These are phyloP conservation scores for Chlamydomonas sp. DNA, from an alignment of 139 green algal species.

Conservation along the genomic window DNA sequence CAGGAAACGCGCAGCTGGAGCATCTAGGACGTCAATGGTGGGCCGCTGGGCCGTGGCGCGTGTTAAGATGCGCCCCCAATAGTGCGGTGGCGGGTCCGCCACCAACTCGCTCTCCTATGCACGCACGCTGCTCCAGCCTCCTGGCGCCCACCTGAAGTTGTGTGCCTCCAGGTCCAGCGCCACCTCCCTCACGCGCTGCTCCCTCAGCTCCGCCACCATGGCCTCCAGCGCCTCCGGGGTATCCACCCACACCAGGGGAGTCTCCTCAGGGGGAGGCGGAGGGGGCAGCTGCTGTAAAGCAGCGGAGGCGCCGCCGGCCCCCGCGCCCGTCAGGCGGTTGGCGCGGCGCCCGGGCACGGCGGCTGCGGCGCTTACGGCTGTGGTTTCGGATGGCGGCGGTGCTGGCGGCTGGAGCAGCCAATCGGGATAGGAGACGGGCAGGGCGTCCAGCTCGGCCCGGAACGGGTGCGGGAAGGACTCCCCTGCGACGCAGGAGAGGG, in stretches of 20 bases:
- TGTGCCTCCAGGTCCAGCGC: slow-evolving; percentile 94
- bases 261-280: slow-evolving; percentile 48
- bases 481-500: background rate
- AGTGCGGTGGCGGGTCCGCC: too few species aligned
- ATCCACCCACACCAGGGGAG: slow-evolving; percentile 70
- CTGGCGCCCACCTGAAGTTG: slow-evolving; percentile 63
- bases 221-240: slow-evolving; percentile 47
- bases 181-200: slow-evolving; percentile 55
- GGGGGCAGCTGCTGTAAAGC: background rate
- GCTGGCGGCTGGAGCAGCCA: slow-evolving; percentile 36
- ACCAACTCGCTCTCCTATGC: background rate
- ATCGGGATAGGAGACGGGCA: slow-evolving; percentile 49
- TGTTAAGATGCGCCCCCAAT: too few species aligned
- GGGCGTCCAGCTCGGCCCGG: slow-evolving; percentile 46
- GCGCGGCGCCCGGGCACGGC: background rate
- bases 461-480: slow-evolving; percentile 70
- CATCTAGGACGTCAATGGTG: background rate
- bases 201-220: slow-evolving; percentile 60
- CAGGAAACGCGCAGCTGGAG: background rate
- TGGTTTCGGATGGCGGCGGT: background rate
- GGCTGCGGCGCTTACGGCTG: background rate
- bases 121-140: slow-evolving; percentile 49
- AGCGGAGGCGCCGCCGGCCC: background rate
- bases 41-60: background rate
- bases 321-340: background rate